phyloP scores from a whole-genome alignment of 805 yeast species.

The Spathaspora passalidarum region DNA sequence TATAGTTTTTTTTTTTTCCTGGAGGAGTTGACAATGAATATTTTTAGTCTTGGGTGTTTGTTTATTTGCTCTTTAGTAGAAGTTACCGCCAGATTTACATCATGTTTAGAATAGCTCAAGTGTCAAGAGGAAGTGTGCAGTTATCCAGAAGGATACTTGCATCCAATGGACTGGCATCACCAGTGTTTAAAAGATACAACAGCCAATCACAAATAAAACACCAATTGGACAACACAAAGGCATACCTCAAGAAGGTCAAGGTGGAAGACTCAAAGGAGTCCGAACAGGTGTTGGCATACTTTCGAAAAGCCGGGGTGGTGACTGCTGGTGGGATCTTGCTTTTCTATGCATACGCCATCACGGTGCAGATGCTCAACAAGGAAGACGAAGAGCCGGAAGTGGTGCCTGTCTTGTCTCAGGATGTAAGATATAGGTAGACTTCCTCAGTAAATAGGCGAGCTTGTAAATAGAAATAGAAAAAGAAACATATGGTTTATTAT shows the following conservation, averaged over 20 bases:
- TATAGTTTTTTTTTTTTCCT: neutral
- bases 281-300: constrained; percentile 20
- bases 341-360: neutral
- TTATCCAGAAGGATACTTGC: neutral
- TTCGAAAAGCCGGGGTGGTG: constrained; percentile 22
- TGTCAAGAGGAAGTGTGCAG: neutral
- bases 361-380: neutral
- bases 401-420: constrained; percentile 19
- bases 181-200: neutral
- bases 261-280: constrained; percentile 32
- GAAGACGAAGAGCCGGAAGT: constrained; percentile 1
- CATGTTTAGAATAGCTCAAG: neutral
- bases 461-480: neutral
- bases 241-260: constrained; percentile 27
- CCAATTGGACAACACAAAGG: constrained; percentile 14
- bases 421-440: constrained; percentile 14
- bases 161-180: neutral
- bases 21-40: neutral
- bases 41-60: neutral
- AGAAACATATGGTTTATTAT: too few relatives aligned
- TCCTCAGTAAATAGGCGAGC: neutral
- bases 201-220: neutral
- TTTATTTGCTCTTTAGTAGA: too few relatives aligned
- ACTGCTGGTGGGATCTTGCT: constrained; percentile 22
- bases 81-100: neutral